Evolutionary conservation across 495 filamentous ascomycete species (phyloP), one percentile per base, ranked within the genome.

Genomic region (Cudoniella acicularis): DNA sequence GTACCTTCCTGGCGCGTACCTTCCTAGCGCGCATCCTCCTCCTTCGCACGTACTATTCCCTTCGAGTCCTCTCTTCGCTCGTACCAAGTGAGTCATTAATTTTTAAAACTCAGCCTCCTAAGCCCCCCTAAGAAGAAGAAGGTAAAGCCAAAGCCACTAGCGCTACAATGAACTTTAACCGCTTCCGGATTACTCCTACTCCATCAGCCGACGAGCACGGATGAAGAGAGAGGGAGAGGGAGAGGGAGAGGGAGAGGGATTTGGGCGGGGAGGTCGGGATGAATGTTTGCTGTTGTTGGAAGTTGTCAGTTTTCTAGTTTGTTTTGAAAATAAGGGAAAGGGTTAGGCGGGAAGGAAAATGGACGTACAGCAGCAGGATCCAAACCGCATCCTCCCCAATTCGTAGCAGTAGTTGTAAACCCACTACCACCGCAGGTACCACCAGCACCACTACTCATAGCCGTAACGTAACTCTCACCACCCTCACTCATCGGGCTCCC

Each of bases 251-350:
- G 8, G 25, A 1, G 49, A 36, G 13, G 13, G 30, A 36, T 13
- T 36, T 47, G 4, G 43, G 8, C n/a, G 48, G 11, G 18, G 10
- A 13, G 20, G 25, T 21, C 18, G 48, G 48, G 21, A 25, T 50
- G 48, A 50, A 50, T 10, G 48, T 50, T 50, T 50, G 48, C 48
- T 50, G 48, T 24, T 24, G 8, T 8, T 6, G 48, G 49, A 52
- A 10, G n/a, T 11, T 16, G 23, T 26, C 25, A 3, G 9, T 26
- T 17, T 26, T 20, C 8, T 16, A 30, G 16, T n/a, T 27, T 10
- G 1, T 27, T 16, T 4, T 13, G 11, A 24, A 27, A n/a, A 26
- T 13, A 26, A 10, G 27, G 21, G 11, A 52, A 52, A 52, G 18
- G 17, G 11, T 21, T 23, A 9, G 26, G 23, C 10, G 3, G 18